These are phyloP conservation scores for Saitozyma podzolica DNA, from an alignment of 768 basidiomycete genomes.

Conservation along the genomic window DNA sequence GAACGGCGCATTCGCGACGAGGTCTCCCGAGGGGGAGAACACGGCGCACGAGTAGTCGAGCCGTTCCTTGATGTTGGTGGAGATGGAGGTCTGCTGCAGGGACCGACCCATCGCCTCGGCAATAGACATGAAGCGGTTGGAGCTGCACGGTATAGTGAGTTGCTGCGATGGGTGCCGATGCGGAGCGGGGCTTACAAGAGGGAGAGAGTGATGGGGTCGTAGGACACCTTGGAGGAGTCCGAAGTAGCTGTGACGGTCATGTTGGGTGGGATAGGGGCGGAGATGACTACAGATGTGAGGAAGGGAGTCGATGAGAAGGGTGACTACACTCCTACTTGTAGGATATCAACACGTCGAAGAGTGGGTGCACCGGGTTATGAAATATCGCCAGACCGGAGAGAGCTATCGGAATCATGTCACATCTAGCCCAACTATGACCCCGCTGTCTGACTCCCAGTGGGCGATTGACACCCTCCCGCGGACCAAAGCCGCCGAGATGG, in stretches of 20 bases:
- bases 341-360: too few relatives aligned
- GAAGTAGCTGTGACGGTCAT: too few relatives aligned
- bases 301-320: too few relatives aligned
- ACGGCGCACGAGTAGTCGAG: constrained; percentile 93
- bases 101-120: constrained; percentile 91
- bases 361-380: too few relatives aligned
- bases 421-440: too few relatives aligned
- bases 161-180: neutral
- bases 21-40: constrained; percentile 89
- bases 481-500: too few relatives aligned
- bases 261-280: too few relatives aligned
- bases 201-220: constrained; percentile 39
- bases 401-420: neutral
- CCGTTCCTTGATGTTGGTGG: constrained; percentile 93
- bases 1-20: constrained; percentile 84
- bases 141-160: neutral
- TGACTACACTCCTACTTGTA: too few relatives aligned
- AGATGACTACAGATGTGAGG: too few relatives aligned
- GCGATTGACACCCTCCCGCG: too few relatives aligned
- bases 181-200: constrained; percentile 23
- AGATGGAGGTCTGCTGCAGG: constrained; percentile 84
- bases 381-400: constrained; percentile 2
- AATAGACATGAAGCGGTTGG: constrained; percentile 24
- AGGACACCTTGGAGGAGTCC: constrained; percentile 9
- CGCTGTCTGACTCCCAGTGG: too few relatives aligned